Evolutionary conservation across 1,139 yeast species (phyloP).

Genomic region (Geotrichum histeridarum): DNA sequence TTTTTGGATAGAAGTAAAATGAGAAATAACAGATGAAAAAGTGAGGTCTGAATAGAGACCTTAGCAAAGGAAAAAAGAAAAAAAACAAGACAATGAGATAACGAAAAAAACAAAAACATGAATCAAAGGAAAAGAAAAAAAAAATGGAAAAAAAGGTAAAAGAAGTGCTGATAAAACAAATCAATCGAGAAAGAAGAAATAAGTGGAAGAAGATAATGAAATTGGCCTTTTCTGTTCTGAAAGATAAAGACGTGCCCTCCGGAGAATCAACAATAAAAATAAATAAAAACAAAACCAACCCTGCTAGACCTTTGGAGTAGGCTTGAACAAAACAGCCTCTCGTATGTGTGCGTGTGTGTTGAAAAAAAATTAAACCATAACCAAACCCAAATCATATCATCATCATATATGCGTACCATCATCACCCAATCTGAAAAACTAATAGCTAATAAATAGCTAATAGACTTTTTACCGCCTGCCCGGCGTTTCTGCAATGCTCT

Average conservation of each 20-base stretch:
- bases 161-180: not conserved
- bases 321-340: too few relatives aligned
- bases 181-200: not conserved
- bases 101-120: not conserved
- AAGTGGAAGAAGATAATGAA: not conserved
- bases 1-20: not conserved
- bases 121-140: not conserved
- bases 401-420: not conserved
- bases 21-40: not conserved
- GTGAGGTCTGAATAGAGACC: too few relatives aligned
- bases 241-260: too few relatives aligned
- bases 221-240: too few relatives aligned
- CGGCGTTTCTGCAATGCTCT: not conserved
- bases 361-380: too few relatives aligned
- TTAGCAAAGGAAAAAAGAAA: not conserved
- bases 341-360: too few relatives aligned
- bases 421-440: too few relatives aligned
- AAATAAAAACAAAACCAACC: too few relatives aligned
- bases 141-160: not conserved
- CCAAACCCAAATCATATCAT: too few relatives aligned
- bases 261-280: too few relatives aligned
- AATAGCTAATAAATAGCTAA: too few relatives aligned
- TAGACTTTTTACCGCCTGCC: not conserved
- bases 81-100: not conserved
- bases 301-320: too few relatives aligned